Evolutionary conservation across 2,329 filamentous ascomycete species (phyloP), one percentile per base, ranked within the genome.

Genomic region (Aureobasidium sp.): DNA sequence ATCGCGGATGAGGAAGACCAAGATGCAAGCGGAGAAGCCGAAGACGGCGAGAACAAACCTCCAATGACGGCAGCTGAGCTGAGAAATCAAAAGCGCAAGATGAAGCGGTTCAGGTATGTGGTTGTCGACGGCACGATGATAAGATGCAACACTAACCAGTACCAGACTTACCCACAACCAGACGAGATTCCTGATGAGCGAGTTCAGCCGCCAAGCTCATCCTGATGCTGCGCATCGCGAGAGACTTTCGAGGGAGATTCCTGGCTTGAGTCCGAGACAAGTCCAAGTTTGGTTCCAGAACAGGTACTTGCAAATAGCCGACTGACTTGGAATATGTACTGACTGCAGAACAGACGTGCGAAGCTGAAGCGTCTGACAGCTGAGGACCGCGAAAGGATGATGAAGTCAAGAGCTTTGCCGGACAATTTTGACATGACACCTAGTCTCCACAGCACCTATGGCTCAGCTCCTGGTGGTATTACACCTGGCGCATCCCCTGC

Each of bases 271-370:
- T 69, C 90, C 92, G 41, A 85, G 92, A 64, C 92, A 97, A 73
- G 93, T 97, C 29, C 92, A 97, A 74, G 92, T 97, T 54, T 97
- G 92, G 93, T 97, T 97, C 76, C 92, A 97, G 75, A 97, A 97
- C 76, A 85, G 92, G 92, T 96, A 82, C 68, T 81, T 70, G 66
- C 63, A 37, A 44, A 51, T 30, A 47, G 41, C 60, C 36, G 60
- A 34, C 5, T 61, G 55, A 58, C 64, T 66, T 34, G 49, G 27
- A 2, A 41, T 14, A 10, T 48, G 3, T 14, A 57, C 41, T 57
- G 53, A 57, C 53, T 7, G 6, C 2, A 8, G 42, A 37, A 39
- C 61, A 85, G 83, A 72, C 75, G 83, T 68, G 83, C 83, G 21
- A 85, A 85, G 71, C 74, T 85, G 64, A 85, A 85, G 75, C 77